Base-by-base conservation (phyloP, 1,139 yeast genomes). In the Hansenula anomala region DNA sequence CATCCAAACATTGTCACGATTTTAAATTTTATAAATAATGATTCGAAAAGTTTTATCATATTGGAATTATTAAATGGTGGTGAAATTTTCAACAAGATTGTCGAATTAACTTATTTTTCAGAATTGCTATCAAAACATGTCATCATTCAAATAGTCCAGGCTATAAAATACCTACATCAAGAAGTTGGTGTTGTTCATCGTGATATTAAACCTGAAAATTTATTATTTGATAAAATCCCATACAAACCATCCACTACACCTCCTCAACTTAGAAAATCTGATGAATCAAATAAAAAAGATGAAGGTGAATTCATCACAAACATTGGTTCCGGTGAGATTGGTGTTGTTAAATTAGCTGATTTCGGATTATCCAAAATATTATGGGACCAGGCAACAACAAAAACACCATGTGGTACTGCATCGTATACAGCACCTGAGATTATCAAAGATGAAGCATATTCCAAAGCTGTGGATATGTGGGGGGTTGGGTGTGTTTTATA, bases 401-500 rank as follows among this genome's bases (percentile, higher is more conserved):
- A 81, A 67, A 85, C 95, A 0, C 95, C 95, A 0, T 88, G 95
- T 58, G 96, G 96, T 32, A 86, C 95, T 2, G 89, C 86, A 18
- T 92, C 94, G 1, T 86, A 86, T 56, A 87, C 97, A 3, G 96
- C 96, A 0, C 97, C 97, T 0, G 97, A 90, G 60, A 94, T 89
- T 36, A 95, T 90, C 30, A 80, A 77, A 54, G 92, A 84, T 58
- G 89, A 87, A 61, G 73, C 77, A 44, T 90, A 90, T 56, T 84
- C 95, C 5, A 88, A 86, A 64, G 75, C 89, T 32, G 97, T 90
- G 15, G 97, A 90, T 60, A 84, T 89, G 77, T 90, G 97, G 97
- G 95, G 96, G 7, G 69, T 90, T 41, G 97, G 97, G 1, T 90
- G 97, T 61, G 94, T 90, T 13, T 62, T 90, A 43, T 90, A 90